Evolutionary conservation across 768 basidiomycete species (phyloP).

Genomic region (Termitomyces sp.): DNA sequence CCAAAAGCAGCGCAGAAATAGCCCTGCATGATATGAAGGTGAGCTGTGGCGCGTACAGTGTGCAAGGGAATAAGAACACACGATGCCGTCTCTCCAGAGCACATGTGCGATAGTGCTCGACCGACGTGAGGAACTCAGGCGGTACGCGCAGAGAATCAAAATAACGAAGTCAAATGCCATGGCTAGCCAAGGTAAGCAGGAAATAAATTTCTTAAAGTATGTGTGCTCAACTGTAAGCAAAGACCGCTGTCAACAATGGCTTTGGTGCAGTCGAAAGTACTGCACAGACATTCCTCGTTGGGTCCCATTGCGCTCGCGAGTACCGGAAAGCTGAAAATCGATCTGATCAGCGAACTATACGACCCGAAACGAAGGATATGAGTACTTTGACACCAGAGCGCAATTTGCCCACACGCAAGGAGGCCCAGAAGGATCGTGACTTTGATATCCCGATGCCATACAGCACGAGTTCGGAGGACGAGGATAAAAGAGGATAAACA

Average conservation of each 20-base stretch:
- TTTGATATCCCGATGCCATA: slow-evolving; percentile 28
- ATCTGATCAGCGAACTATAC: not conserved
- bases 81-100: slow-evolving; percentile 31
- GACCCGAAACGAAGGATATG: not conserved
- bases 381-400: slow-evolving; percentile 30
- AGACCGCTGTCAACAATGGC: slow-evolving; percentile 26
- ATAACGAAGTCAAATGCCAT: slow-evolving; percentile 33
- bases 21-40: slow-evolving; percentile 12
- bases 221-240: slow-evolving; percentile 28
- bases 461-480: slow-evolving; percentile 29
- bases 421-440: slow-evolving; percentile 20
- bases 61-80: slow-evolving; percentile 9
- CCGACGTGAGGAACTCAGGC: slow-evolving; percentile 20
- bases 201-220: not conserved
- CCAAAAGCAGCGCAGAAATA: slow-evolving; percentile 32
- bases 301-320: slow-evolving; percentile 28
- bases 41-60: not conserved
- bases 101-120: slow-evolving; percentile 26
- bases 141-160: slow-evolving; percentile 26
- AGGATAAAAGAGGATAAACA: slow-evolving; percentile 31
- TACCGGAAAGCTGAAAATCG: slow-evolving; percentile 27
- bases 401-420: slow-evolving; percentile 28
- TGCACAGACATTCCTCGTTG: slow-evolving; percentile 26
- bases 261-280: slow-evolving; percentile 30
- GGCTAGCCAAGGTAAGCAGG: slow-evolving; percentile 18